Evolutionary conservation across 768 basidiomycete species (phyloP), one percentile per base, ranked within the genome.

Genomic region (Cantharellus anzutake): DNA sequence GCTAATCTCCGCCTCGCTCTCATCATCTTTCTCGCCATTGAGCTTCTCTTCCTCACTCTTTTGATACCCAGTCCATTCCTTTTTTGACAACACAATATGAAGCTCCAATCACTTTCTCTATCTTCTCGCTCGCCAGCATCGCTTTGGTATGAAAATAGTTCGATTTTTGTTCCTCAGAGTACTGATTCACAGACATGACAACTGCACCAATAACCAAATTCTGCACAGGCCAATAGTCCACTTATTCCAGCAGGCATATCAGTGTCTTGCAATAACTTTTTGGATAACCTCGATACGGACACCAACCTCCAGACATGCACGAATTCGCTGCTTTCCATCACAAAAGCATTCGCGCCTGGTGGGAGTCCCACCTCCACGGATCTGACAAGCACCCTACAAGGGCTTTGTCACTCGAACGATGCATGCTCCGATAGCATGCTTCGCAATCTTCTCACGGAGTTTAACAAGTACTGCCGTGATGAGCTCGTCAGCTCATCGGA

Each of bases 161-260:
- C 20, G 20, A 29, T 29, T 29, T 29, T 29, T 64, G 71, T 42
- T 67, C 73, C 55, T 62, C 70, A 41, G 20, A 29, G 20, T 29
- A 29, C 20, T 29, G 20, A 29, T 29, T 29, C 20, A 29, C 20
- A 29, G 20, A 29, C 20, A 29, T 29, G 20, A 29, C 20, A 29
- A 29, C 20, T 29, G 20, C 20, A 29, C 20, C 20, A 29, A 29
- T 29, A 29, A 29, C 20, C 0, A 29, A 29, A 29, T 29, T 29
- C 20, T 29, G 20, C 20, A 29, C 20, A 29, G 20, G 20, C 20
- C 20, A 29, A 29, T 29, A 75, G 73, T 67, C 59, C 80, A 5
- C 72, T 81, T 65, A 82, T 92, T 68, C 89, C 90, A n/a, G 60
- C 78, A 11, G 78, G 73, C 58, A 80, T 90, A 66, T 79, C 77